Base-by-base conservation (phyloP, 2,329 filamentous ascomycete genomes). In the Nemania bipapillata region DNA sequence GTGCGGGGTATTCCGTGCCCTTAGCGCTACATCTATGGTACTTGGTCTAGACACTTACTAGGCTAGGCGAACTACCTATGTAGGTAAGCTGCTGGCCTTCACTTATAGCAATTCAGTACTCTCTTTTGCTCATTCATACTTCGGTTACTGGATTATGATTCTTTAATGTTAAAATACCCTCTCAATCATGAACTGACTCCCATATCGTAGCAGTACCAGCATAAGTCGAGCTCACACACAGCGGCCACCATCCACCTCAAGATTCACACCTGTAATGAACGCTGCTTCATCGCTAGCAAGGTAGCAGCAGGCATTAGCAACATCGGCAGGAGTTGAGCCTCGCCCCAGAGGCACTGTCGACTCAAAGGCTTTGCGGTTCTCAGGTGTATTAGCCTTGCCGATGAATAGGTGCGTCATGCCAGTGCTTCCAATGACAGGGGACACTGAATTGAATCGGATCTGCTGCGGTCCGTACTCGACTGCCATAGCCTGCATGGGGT, bases 361-460 rank as follows among this genome's bases (percentile, higher is more conserved):
- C 32, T 87, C 80, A 70, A 89, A 86, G 1, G 81, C 83, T 68
- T 85, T 83, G 52, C 86, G 81, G 70, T 89, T 89, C 74, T 90
- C 87, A 0, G 86, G 84, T 0, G 89, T 91, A 62, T 90, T 86
- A 15, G 88, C 83, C 71, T 90, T 87, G 1, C 88, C 87, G 0
- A 88, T 82, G 72, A 91, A 91, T 3, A 82, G 66, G 70, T 82
- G 80, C 1, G 81, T 83, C 82, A 93, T 83, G 2, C 87, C 89
- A 0, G 91, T 93, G 17, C 84, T 87, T 1, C 87, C 89, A 0
- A 92, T 83, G 0, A 92, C 85, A 0, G 91, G 91, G 54, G 89
- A 91, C 15, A 94, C 87, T 1, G 87, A 86, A 70, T 93, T 93
- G 74, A 94, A 90, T 0, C 91, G 86, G 71, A 94, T 92, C 72